Evolutionary conservation across 1,284 basidiomycete species (phyloP).

Genomic region (Trichosporon sp.): DNA sequence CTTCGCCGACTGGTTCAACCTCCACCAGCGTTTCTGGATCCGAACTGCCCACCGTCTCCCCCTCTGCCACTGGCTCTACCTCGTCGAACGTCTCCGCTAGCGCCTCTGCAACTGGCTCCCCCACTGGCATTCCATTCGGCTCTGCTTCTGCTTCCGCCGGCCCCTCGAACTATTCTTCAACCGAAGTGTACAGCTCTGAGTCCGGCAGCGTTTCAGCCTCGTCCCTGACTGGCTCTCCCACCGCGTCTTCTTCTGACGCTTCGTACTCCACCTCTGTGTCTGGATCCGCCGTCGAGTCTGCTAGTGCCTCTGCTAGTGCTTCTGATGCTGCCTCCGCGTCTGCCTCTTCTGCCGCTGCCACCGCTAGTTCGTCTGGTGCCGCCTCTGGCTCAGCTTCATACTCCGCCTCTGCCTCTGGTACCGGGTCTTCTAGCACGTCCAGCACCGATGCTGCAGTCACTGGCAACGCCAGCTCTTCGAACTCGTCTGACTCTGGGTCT

Average conservation of each 20-base stretch:
- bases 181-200: slow-evolving; percentile 3
- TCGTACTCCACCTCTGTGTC: background rate
- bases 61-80: background rate
- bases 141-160: background rate
- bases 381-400: background rate
- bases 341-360: background rate
- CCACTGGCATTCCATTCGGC: background rate
- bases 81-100: background rate
- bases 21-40: background rate
- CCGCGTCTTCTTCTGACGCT: background rate
- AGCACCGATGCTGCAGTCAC: background rate
- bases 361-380: background rate
- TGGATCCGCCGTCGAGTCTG: background rate
- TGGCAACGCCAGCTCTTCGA: background rate
- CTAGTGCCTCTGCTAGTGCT: background rate
- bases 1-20: too few species aligned
- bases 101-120: background rate
- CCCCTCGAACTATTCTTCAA: background rate
- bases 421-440: too few species aligned
- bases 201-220: background rate
- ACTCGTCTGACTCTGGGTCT: background rate
- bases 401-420: background rate
- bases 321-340: background rate
- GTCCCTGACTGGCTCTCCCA: background rate
- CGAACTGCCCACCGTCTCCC: background rate